These are phyloP conservation scores for Tinospora cordifolia DNA, from an alignment of 164 flowering plant species.

Conservation along the genomic window DNA sequence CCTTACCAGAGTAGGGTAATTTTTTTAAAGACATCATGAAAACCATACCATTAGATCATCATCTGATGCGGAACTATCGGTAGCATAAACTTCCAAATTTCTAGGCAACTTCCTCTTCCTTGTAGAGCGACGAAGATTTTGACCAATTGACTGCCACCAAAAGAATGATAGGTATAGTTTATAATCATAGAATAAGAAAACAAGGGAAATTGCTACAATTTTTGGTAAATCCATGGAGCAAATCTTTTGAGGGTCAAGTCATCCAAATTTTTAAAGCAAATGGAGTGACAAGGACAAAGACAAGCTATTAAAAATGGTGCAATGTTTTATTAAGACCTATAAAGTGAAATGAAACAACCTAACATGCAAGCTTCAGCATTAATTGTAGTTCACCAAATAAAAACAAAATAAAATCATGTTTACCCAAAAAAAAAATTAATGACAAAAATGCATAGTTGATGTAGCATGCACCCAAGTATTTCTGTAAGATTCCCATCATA, in stretches of 20 bases:
- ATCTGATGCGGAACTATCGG: slow-evolving; percentile 79
- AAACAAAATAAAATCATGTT: no score
- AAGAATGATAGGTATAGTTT: slow-evolving; percentile 2
- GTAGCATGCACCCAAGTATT: no score
- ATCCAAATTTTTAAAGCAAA: neutral
- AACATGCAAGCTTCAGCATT: no score
- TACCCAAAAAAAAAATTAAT: no score
- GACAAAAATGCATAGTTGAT: no score
- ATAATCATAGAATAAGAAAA: neutral
- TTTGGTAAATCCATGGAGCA: neutral
- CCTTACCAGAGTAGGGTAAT: slow-evolving; percentile 2
- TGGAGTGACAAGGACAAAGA: neutral
- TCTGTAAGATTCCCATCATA: no score
- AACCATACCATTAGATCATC: slow-evolving; percentile 77
- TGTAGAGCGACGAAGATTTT: slow-evolving; percentile 87
- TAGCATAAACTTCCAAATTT: slow-evolving; percentile 51
- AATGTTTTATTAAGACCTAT: neutral
- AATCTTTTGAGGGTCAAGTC: neutral
- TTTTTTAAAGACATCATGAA: slow-evolving; percentile 18
- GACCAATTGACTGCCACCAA: slow-evolving; percentile 42
- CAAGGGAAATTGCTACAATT: neutral
- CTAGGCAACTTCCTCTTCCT: slow-evolving; percentile 72
- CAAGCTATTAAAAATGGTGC: neutral
- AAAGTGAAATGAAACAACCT: no score
- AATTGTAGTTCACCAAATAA: no score